Base-by-base conservation (phyloP, 176 grass and related monocot genomes). In the Thinopyrum elongatum region DNA sequence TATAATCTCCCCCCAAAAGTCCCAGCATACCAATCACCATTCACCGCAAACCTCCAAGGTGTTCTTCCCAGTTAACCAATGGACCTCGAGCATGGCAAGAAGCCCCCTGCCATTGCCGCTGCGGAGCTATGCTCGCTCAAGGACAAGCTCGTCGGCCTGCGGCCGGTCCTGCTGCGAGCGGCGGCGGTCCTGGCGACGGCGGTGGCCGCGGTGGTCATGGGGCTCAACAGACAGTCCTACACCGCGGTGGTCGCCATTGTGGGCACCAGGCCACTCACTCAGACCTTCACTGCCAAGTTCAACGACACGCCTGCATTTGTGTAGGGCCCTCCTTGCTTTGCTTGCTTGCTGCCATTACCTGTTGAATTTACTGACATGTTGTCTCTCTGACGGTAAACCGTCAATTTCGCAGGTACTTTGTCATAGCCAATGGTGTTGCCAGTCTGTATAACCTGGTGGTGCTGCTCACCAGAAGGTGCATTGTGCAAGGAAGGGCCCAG, bases 211-310 rank as follows among this genome's bases (percentile, higher is more conserved):
- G 70, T 77, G 4, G 80, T 92, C 61, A 97, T 99, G 94, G 94
- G 35, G 51, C 77, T 91, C 13, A 94, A 99, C 82, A 79, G 68
- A 67, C 92, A 99, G 78, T 91, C 86, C 15, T 94, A 86, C 83
- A 90, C 89, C 0, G 30, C 81, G 0, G 87, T 89, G 8, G 92
- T 96, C 4, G 97, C 97, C 10, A 73, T 94, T 29, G 82, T 99
- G 19, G 97, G 97, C 47, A 94, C 90, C 16, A 83, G 49, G 66
- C 87, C 80, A 28, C 74, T 99, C 70, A 84, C 12, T 25, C 88
- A 99, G 51, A 90, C 88, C 30, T 93, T 99, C 87, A 91, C 80
- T 22, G 83, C 83, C 2, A 65, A 86, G 86, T 99, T 91, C 92
- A 88, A 73, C 8, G 80, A 99, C 72, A 88, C 87, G 4, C 94